A percentile compares a stretch with the other conserved stretches of the same genome.
These are phyloP conservation scores for Entelexis paramagnoliae DNA, from an alignment of 1,139 yeast species.

Conservation along the genomic window DNA sequence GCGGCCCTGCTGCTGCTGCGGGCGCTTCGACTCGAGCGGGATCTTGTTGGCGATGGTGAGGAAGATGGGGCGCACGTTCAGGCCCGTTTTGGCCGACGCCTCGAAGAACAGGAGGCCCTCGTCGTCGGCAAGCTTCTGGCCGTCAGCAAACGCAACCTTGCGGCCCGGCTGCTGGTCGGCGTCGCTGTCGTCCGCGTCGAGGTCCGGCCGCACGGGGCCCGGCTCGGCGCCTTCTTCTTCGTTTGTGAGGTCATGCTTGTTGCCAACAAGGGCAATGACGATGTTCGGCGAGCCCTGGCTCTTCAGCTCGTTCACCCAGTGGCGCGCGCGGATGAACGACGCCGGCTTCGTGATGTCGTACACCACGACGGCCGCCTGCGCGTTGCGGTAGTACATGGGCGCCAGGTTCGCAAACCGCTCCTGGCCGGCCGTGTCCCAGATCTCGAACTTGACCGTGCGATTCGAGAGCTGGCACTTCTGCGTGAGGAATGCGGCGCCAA, in stretches of 20 bases:
- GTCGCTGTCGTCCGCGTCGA: constrained; percentile 31
- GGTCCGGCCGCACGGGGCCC: constrained; percentile 25
- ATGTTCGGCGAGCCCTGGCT: constrained; percentile 91
- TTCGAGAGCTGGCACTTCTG: constrained; percentile 89
- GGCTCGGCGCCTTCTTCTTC: constrained; percentile 25
- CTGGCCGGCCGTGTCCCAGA: constrained; percentile 99
- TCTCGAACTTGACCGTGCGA: constrained; percentile 86
- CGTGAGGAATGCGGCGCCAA: constrained; percentile 94
- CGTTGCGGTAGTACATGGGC: constrained; percentile 95
- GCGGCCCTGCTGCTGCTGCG: constrained; percentile 23
- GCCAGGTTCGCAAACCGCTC: constrained; percentile 94
- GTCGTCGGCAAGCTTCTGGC: constrained; percentile 66
- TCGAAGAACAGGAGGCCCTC: constrained; percentile 86
- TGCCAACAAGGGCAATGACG: constrained; percentile 87
- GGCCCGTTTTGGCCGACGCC: constrained; percentile 90
- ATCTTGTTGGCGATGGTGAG: constrained; percentile 80
- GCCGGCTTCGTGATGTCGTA: constrained; percentile 95
- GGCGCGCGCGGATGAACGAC: constrained; percentile 96
- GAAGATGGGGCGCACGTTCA: constrained; percentile 84
- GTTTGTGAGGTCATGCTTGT: constrained; percentile 62
- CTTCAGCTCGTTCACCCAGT: constrained; percentile 94
- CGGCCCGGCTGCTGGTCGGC: constrained; percentile 36
- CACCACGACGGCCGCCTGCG: constrained; percentile 96
- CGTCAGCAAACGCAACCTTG: constrained; percentile 82
- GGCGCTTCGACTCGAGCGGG: constrained; percentile 40